Percentiles rank a stretch among this genome's conserved stretches.
phyloP scores from a whole-genome alignment of 257 asterid species.

The Echium plantagineum region DNA sequence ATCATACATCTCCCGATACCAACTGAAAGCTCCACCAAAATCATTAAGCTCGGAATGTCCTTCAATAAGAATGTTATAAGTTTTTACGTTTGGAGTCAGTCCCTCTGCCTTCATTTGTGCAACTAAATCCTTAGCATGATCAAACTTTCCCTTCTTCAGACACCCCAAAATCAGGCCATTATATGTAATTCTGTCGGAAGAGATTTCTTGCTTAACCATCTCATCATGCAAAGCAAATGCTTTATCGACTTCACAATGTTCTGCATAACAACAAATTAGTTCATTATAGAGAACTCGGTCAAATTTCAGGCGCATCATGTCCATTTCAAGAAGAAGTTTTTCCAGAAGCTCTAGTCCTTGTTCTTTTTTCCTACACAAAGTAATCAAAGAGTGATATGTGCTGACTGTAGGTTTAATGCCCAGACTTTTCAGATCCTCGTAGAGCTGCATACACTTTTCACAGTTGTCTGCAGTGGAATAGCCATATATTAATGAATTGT shows the following conservation, averaged over 20 bases:
- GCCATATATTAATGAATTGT: conserved; percentile 55
- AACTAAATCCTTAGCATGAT: conserved; percentile 37
- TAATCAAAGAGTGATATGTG: conserved; percentile 59
- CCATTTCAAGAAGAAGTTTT: conserved; percentile 50
- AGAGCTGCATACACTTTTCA: conserved; percentile 41
- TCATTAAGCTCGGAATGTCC: conserved; percentile 57
- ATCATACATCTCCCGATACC: conserved; percentile 61
- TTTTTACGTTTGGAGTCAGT: conserved; percentile 37
- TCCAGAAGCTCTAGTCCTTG: conserved; percentile 33
- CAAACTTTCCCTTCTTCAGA: conserved; percentile 33
- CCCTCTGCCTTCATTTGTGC: conserved; percentile 41
- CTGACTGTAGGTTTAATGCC: conserved; percentile 53
- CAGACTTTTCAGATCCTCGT: conserved; percentile 45
- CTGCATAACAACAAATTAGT: conserved; percentile 44
- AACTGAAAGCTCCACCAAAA: conserved; percentile 37
- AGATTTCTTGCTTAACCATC: conserved; percentile 43
- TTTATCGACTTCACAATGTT: conserved; percentile 31
- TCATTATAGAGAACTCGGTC: conserved; percentile 58
- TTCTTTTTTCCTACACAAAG: conserved; percentile 27
- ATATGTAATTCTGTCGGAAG: conserved; percentile 51
- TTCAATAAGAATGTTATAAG: conserved; percentile 39
- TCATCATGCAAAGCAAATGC: conserved; percentile 30
- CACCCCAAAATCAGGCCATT: conserved; percentile 52
- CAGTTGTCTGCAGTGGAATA: conserved; percentile 36
- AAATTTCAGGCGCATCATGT: conserved; percentile 27